A percentile compares a stretch with the other conserved stretches of the same genome.
These are phyloP conservation scores for Colletotrichum filicis DNA, from an alignment of 2,329 filamentous ascomycete species.

Conservation along the genomic window DNA sequence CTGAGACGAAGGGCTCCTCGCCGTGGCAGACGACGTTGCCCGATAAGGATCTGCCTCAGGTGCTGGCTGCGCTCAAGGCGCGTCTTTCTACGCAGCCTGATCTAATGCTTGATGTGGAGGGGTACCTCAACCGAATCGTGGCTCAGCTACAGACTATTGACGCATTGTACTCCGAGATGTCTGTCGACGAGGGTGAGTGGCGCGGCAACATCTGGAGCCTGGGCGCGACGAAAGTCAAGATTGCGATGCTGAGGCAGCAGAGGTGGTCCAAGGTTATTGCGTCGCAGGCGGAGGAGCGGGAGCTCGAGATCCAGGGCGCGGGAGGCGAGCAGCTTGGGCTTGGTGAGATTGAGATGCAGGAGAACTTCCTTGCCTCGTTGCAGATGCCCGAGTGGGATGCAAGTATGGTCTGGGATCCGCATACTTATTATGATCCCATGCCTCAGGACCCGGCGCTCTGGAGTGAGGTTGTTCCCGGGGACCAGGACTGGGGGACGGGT, in stretches of 20 bases:
- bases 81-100: constrained; percentile 56
- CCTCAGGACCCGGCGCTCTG: background rate
- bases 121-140: constrained; percentile 53
- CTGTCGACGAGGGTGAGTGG: constrained; percentile 45
- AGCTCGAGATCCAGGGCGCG: background rate
- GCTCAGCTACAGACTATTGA: constrained; percentile 56
- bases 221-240: constrained; percentile 57
- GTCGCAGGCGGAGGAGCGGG: background rate
- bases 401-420: background rate
- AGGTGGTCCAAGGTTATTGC: constrained; percentile 59
- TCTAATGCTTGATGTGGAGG: constrained; percentile 56
- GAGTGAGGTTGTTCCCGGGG: background rate
- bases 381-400: constrained; percentile 5
- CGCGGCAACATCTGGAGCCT: constrained; percentile 61
- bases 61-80: constrained; percentile 52
- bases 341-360: constrained; percentile 10
- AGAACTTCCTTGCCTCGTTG: background rate
- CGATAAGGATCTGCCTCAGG: constrained; percentile 46
- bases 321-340: background rate
- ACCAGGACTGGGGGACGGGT: background rate
- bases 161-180: constrained; percentile 45
- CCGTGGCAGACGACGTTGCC: background rate
- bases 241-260: constrained; percentile 58
- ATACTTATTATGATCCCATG: background rate
- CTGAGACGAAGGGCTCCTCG: background rate